These are phyloP conservation scores for Candida awuae DNA, from an alignment of 805 yeast species.

Conservation along the genomic window DNA sequence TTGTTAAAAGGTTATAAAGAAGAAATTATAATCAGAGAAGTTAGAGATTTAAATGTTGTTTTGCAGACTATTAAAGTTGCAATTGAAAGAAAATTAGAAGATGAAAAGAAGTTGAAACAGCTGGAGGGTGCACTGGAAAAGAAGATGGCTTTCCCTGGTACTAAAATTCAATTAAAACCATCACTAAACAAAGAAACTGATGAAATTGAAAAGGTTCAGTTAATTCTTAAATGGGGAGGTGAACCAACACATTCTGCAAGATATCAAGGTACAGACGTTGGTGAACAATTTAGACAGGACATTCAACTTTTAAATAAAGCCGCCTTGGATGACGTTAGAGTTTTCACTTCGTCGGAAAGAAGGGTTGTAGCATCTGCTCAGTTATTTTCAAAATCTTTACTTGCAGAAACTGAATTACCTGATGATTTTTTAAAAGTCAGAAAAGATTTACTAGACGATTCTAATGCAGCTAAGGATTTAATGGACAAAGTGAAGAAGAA, in stretches of 20 bases:
- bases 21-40: slow-evolving; percentile 91
- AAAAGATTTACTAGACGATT: slow-evolving; percentile 88
- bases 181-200: slow-evolving; percentile 49
- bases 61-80: slow-evolving; percentile 79
- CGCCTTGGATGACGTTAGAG: slow-evolving; percentile 76
- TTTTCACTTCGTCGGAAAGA: slow-evolving; percentile 88
- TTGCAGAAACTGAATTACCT: slow-evolving; percentile 63
- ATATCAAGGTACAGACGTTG: slow-evolving; percentile 90
- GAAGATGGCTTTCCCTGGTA: slow-evolving; percentile 87
- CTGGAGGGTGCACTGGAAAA: slow-evolving; percentile 78
- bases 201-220: slow-evolving; percentile 88
- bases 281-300: slow-evolving; percentile 93
- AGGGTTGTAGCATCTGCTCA: slow-evolving; percentile 92
- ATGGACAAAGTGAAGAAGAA: slow-evolving; percentile 98
- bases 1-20: slow-evolving; percentile 89
- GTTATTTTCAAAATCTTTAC: slow-evolving; percentile 65
- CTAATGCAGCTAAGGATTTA: slow-evolving; percentile 94
- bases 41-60: slow-evolving; percentile 77
- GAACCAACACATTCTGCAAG: slow-evolving; percentile 98
- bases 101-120: slow-evolving; percentile 64
- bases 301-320: slow-evolving; percentile 76
- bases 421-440: slow-evolving; percentile 75
- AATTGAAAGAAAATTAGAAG: slow-evolving; percentile 71
- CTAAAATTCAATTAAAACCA: slow-evolving; percentile 93
- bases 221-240: slow-evolving; percentile 98